Evolutionary conservation across 2,329 filamentous ascomycete species (phyloP), one percentile per base, ranked within the genome.

Genomic region (Pseudocercospora macadamiae): DNA sequence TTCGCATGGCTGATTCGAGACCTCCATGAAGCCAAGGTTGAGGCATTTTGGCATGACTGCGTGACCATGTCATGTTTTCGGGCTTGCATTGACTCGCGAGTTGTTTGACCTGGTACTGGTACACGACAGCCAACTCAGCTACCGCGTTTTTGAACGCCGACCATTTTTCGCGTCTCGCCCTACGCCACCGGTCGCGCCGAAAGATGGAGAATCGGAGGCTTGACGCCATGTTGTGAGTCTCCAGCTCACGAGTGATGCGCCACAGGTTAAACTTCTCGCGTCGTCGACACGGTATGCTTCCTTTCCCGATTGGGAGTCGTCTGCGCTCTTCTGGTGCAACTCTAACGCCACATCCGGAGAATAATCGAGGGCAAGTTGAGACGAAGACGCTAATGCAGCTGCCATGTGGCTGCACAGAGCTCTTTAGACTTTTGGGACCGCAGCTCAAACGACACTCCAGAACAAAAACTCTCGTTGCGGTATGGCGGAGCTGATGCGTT

Each of bases 1-100:
- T 12, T 25, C 92, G 14, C 90, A 34, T 51, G 47, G 47, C 47
- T 30, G 25, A 18, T 16, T 30, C 47, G 47, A 51, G 47, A 51
- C 32, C 47, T 36, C n/a, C 16, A 12, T 51, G 16, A 32, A 14
- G 25, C 26, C 19, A 45, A 21, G 39, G 12, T 12, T 26, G 12
- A 45, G 39, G 39, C 39, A 45, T 45, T 45, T n/a, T 18, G 8
- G 39, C 14, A 14, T 19, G 23, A 14, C 18, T 45, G 39, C 3
- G 21, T 25, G 18, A 21, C 21, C 39, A 45, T 16, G 16, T 45
- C 39, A 45, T 19, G 39, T 14, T 45, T 19, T 21, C 19, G 18
- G 39, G 39, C 39, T 18, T 45, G 39, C 39, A 45, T 45, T 21
- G 18, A 45, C 39, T 45, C 19, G 21, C 39, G 21, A 45, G 39